Base-by-base conservation (phyloP, 805 yeast genomes). In the Ogataea sp. region DNA sequence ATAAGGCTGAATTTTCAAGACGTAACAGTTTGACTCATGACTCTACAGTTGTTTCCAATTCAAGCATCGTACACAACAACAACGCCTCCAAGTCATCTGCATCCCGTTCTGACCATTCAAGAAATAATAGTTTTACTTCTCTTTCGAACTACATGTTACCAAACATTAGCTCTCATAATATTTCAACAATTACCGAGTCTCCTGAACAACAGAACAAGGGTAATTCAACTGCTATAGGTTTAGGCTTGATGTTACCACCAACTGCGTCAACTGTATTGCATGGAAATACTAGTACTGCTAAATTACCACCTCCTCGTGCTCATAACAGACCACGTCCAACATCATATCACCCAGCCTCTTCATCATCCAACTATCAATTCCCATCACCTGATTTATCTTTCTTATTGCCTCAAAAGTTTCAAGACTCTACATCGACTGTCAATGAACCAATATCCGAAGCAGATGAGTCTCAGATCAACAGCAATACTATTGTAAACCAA, bases 311-410 rank as follows among this genome's bases (percentile, higher is more conserved):
- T 6, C 29, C 52, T 15, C 18, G 31, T 6, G 23, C 66, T 38
- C 52, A 68, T 10, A 72, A 76, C 56, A 80, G 75, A 52, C 89
- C 87, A 41, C 73, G 95, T 56, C 94, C 95, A 32, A 83, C 90
- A 0, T 83, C 93, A 9, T 84, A 81, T 52, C 89, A 84, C 53
- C 94, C 95, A 15, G 71, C 80, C 2, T 65, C 75, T 23, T 47
- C 66, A 42, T 44, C 56, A 31, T 41, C 58, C 3, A 45, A 41
- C 23, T 53, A 37, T 32, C 55, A 47, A 37, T 48, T 44, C 36
- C 50, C 58, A n/a, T 37, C 53, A 20, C 48, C 51, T 13, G 65
- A 60, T 42, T 46, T 52, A 26, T 48, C 61, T 4, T 60, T 53
- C 43, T 41, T 56, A 27, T 43, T 55, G 20, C 56, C 60, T 5